Conservation (phyloP, 1,284 basidiomycete genomes). For the Pisolithus thermaeus region DNA sequence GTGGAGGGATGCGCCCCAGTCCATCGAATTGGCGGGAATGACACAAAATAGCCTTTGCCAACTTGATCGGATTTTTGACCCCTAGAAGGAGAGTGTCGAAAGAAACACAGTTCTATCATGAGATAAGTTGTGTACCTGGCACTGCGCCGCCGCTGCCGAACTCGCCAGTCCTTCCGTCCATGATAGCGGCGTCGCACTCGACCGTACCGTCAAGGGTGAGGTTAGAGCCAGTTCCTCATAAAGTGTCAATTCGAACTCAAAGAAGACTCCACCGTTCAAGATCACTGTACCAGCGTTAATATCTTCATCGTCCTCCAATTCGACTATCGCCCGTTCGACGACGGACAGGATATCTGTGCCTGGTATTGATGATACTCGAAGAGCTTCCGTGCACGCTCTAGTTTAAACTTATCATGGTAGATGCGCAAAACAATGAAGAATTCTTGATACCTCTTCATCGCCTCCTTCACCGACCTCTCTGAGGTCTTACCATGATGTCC, state of each 20-base stretch:
- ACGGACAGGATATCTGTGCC: constrained; percentile 32
- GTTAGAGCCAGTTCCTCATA: constrained; percentile 66
- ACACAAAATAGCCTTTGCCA: constrained; percentile 51
- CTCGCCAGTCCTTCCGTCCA: constrained; percentile 44
- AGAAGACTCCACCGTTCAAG: not conserved
- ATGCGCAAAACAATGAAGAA: not conserved
- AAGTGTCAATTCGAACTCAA: not conserved
- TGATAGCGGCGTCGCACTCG: constrained; percentile 74
- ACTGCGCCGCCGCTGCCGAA: constrained; percentile 71
- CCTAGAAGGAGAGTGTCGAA: constrained; percentile 32
- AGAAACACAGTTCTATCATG: not conserved
- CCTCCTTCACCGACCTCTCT: constrained; percentile 46
- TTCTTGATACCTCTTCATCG: constrained; percentile 42
- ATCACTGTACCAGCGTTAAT: constrained; percentile 59
- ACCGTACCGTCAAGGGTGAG: constrained; percentile 61
- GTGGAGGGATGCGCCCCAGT: constrained; percentile 60
- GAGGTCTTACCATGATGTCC: constrained; percentile 44
- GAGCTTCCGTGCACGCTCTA: constrained; percentile 43
- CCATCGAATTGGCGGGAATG: constrained; percentile 43
- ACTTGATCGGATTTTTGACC: constrained; percentile 58
- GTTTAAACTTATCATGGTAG: not conserved
- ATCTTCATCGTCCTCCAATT: constrained; percentile 54
- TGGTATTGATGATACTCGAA: constrained; percentile 17
- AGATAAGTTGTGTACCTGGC: constrained; percentile 39
- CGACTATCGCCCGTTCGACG: constrained; percentile 46